phyloP scores from a whole-genome alignment of 371 early-diverging fungal genomes.

The Dichotomocladium elegans region DNA sequence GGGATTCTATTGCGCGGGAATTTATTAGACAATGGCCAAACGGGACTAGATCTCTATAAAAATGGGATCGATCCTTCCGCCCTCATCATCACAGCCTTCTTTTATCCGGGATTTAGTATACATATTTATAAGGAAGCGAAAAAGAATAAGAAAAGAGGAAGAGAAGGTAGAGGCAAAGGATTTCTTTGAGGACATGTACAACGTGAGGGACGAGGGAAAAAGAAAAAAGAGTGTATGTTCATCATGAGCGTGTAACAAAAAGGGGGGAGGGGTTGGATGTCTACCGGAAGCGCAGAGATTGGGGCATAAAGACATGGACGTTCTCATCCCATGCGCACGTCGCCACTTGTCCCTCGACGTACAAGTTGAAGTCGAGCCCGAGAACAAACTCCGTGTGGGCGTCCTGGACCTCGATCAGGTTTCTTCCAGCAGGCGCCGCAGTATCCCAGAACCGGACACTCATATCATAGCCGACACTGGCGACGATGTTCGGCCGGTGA shows the following conservation, averaged over 20 bases:
- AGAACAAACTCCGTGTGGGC: conserved; percentile 93
- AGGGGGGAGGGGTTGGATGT: not conserved
- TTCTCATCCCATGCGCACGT: conserved; percentile 95
- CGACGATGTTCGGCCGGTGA: conserved; percentile 75
- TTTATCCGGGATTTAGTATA: no score
- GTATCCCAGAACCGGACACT: conserved; percentile 90
- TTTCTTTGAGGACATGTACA: not conserved
- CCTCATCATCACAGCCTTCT: no score
- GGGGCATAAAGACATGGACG: conserved; percentile 65
- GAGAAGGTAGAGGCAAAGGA: not conserved
- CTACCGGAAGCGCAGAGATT: conserved; percentile 37
- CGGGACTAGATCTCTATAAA: no score
- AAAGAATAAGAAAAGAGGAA: not conserved
- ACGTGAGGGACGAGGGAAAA: not conserved
- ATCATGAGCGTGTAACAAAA: not conserved
- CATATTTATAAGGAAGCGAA: no score
- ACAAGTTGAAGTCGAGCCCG: conserved; percentile 88
- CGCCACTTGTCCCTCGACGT: conserved; percentile 78
- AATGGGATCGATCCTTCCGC: no score
- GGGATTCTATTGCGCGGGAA: no score
- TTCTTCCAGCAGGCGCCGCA: conserved; percentile 47
- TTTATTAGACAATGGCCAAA: no score
- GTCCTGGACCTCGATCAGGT: conserved; percentile 65
- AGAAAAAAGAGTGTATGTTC: not conserved
- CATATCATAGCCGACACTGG: conserved; percentile 91